Percentiles rank a stretch among this genome's conserved stretches.
Conservation (phyloP, 1,284 basidiomycete species). For the Mycosarcoma maydis region DNA sequence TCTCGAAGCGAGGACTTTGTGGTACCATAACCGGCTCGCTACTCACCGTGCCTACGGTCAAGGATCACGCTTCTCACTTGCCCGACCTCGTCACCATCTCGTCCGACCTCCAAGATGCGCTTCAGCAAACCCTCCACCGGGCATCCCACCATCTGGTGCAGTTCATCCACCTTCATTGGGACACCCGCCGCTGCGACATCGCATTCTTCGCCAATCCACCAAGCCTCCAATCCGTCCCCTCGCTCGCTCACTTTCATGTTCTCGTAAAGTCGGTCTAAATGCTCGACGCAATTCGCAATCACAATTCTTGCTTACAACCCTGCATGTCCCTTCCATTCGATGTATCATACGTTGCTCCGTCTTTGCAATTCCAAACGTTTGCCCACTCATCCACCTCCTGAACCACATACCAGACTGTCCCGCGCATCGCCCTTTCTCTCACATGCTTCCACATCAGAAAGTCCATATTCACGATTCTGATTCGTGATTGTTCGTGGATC, state of each 20-base stretch:
- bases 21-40: constrained; percentile 17
- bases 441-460: no score
- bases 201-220: constrained; percentile 40
- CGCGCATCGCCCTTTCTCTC: no score
- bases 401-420: not conserved
- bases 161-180: constrained; percentile 21
- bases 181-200: not conserved
- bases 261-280: constrained; percentile 7
- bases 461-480: no score
- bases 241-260: constrained; percentile 34
- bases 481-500: no score
- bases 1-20: constrained; percentile 25
- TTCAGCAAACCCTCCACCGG: not conserved
- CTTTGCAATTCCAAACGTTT: not conserved
- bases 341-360: constrained; percentile 13
- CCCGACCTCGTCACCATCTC: not conserved
- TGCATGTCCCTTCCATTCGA: no score
- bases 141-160: constrained; percentile 5
- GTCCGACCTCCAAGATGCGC: not conserved
- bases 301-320: no score
- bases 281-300: no score
- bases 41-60: not conserved
- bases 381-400: not conserved
- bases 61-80: constrained; percentile 10
- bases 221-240: constrained; percentile 30